Conservation (phyloP, 1,284 basidiomycete genomes). For the Leccinum pachyderme region DNA sequence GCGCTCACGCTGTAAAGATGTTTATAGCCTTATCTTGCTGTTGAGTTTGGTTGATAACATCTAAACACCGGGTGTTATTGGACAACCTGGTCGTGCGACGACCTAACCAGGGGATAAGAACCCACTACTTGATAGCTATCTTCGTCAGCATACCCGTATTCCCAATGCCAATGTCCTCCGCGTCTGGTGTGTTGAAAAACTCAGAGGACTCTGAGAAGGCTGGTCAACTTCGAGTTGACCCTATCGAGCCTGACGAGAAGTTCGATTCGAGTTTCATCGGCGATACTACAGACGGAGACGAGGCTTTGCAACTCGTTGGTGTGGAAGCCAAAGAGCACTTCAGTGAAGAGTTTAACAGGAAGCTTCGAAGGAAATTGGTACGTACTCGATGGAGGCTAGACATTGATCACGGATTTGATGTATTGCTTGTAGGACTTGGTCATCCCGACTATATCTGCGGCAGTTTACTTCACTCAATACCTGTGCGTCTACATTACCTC, state of each 20-base stretch:
- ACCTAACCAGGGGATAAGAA: slow-evolving; percentile 15
- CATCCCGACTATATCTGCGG: slow-evolving; percentile 61
- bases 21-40: slow-evolving; percentile 20
- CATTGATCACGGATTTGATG: background rate
- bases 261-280: slow-evolving; percentile 18
- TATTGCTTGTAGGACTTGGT: slow-evolving; percentile 44
- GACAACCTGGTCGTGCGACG: slow-evolving; percentile 10
- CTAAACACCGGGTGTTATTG: slow-evolving; percentile 12
- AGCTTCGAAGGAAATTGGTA: slow-evolving; percentile 58
- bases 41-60: slow-evolving; percentile 1
- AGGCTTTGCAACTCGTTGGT: slow-evolving; percentile 59
- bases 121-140: background rate
- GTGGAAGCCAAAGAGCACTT: slow-evolving; percentile 49
- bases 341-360: slow-evolving; percentile 59
- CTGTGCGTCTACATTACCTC: slow-evolving; percentile 37
- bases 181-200: slow-evolving; percentile 11
- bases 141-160: slow-evolving; percentile 1
- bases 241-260: slow-evolving; percentile 14
- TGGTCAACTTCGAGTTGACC: slow-evolving; percentile 4
- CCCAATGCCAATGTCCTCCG: slow-evolving; percentile 24
- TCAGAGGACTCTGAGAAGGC: slow-evolving; percentile 14
- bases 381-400: slow-evolving; percentile 13
- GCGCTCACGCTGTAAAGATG: slow-evolving; percentile 8
- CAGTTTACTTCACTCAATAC: slow-evolving; percentile 67
- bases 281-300: slow-evolving; percentile 47